Evolutionary conservation across 129 eudicot genomes (phyloP), one percentile per base, ranked within the genome.

Genomic region (Flaveria brownii): DNA sequence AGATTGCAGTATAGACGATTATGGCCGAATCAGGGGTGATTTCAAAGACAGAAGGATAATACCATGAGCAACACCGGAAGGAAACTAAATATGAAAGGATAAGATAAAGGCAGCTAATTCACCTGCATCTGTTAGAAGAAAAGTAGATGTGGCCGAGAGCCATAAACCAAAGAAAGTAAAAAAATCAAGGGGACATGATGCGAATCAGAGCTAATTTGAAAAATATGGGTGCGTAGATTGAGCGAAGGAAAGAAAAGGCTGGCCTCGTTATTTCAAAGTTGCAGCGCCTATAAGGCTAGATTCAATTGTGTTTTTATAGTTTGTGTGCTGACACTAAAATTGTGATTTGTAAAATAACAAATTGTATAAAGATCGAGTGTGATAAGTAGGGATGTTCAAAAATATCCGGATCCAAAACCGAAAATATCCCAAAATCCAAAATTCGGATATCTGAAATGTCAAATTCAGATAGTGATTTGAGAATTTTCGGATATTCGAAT

Each of bases 281-380:
- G 73, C 4, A 2, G 15, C 0, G 6, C 6, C 33, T 76, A 49
- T 14, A 51, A 36, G 54, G 36, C 20, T 9, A 12, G 47, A 2
- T 76, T 3, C 25, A 76, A 76, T 20, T 65, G 30, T 30, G 42
- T 50, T 76, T 76, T 65, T n/a, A 30, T 18, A 36, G 23, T 10
- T 0, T 76, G 42, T 46, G 42, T 39, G 65, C 15, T 18, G 80
- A 76, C 12, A 65, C 80, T 22, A 20, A 52, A 6, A 13, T 22
- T 76, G 16, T 51, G 50, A 51, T 8, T 17, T 65, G 39, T 65
- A 18, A 50, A 47, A 36, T 30, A 17, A 26, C 26, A 4, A 64
- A 50, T 33, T 8, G 51, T 51, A 6, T 76, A 62, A 65, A 65
- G 54, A 62, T 62, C 50, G 62, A 26, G 14, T 46, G 61, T 75